Evolutionary conservation across 1,139 yeast species (phyloP).

Genomic region (Blastobotrys buckinghamii): DNA sequence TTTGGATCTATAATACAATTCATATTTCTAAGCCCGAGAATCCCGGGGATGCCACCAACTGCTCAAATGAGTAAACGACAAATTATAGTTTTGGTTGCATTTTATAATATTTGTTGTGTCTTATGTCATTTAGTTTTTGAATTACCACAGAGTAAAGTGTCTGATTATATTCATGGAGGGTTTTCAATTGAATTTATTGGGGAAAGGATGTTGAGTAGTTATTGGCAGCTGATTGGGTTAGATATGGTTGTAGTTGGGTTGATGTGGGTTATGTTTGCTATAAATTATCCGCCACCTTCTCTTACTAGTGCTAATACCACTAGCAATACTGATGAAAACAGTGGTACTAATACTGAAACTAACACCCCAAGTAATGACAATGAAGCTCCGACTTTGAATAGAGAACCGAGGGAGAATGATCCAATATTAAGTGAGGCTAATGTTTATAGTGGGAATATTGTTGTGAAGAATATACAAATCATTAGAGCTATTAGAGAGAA

Average conservation of each 20-base stretch:
- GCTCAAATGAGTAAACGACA: conserved; percentile 20
- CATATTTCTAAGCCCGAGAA: conserved; percentile 11
- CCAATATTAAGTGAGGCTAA: conserved; percentile 1
- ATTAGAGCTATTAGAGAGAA: conserved; percentile 9
- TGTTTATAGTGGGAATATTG: conserved; percentile 23
- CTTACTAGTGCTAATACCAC: background rate
- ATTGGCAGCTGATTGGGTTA: conserved; percentile 22
- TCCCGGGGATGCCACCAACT: conserved; percentile 15
- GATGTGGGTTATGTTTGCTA: conserved; percentile 23
- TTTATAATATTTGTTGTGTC: conserved; percentile 19
- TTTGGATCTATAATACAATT: conserved; percentile 23
- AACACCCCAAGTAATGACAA: background rate
- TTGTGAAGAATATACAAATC: conserved; percentile 20
- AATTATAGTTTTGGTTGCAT: conserved; percentile 19
- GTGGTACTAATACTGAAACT: background rate
- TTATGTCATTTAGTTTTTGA: conserved; percentile 16
- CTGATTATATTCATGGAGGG: conserved; percentile 30
- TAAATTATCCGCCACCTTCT: conserved; percentile 17
- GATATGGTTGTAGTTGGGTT: conserved; percentile 22
- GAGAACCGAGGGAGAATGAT: background rate
- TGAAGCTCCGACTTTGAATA: no score
- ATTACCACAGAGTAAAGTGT: conserved; percentile 9
- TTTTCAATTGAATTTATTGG: conserved; percentile 35
- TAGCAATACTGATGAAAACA: background rate
- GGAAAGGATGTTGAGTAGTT: conserved; percentile 20